Conservation (phyloP, 768 basidiomycete genomes). For the Termitomyces titanicus region DNA sequence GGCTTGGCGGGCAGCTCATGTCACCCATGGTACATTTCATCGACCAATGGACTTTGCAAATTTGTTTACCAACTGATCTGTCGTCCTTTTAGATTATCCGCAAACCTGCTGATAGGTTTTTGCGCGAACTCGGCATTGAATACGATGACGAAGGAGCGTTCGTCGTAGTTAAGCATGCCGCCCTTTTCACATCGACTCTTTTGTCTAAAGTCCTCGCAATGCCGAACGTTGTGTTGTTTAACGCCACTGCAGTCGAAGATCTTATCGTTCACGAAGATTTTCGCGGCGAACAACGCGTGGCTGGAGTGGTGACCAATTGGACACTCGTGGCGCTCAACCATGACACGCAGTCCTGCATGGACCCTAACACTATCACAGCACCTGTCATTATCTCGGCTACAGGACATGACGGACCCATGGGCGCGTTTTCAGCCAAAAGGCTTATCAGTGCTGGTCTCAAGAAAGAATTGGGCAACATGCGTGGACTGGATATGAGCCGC, state of each 20-base stretch:
- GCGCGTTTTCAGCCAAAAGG: conserved; percentile 78
- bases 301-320: conserved; percentile 53
- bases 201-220: conserved; percentile 66
- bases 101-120: conserved; percentile 73
- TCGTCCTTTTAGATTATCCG: conserved; percentile 53
- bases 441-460: conserved; percentile 72
- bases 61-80: not conserved
- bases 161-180: conserved; percentile 81
- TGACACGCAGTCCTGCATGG: conserved; percentile 76
- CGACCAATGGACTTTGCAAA: not conserved
- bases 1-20: conserved; percentile 80
- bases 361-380: conserved; percentile 80
- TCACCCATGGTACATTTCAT: conserved; percentile 58
- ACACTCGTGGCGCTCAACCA: conserved; percentile 54
- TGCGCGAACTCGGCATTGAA: conserved; percentile 63
- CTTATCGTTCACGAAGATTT: conserved; percentile 66
- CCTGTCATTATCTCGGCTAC: conserved; percentile 70
- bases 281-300: conserved; percentile 44
- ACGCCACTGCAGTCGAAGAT: conserved; percentile 81
- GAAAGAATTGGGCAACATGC: conserved; percentile 77
- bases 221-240: conserved; percentile 72
- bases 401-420: conserved; percentile 78
- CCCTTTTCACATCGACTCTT: conserved; percentile 75
- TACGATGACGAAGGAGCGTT: conserved; percentile 78
- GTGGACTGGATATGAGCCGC: conserved; percentile 75